Evolutionary conservation across 306 rosid species (phyloP), one percentile per base, ranked within the genome.

Genomic region (Trifolium repens): DNA sequence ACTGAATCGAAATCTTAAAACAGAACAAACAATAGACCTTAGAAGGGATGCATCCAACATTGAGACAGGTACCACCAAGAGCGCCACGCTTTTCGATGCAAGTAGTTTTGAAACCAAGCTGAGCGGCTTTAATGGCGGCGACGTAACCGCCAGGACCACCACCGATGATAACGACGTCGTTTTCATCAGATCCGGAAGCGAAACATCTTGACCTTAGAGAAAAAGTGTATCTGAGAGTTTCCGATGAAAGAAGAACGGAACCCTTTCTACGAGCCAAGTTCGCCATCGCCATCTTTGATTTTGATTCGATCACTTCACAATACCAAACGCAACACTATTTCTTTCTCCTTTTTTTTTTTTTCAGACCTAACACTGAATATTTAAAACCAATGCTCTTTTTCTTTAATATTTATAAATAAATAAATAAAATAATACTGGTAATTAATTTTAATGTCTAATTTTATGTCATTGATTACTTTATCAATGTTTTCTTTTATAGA

Each of bases 131-230:
- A 69, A 96, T 96, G 78, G 99, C 99, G 52, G 98, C 99, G 22
- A 96, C 99, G 76, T 96, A 96, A 43, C 99, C 99, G 1, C 99
- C 99, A 15, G 99, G 98, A 0, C 99, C 99, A 5, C 99, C 99
- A n/a, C 99, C 99, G 77, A 96, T 65, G 80, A 96, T 81, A 65
- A 96, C 98, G 81, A 96, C 99, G 73, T 96, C 99, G 83, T 85
- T 96, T 5, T 92, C 88, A 0, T 96, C 98, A 79, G 99, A 96
- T 88, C 96, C 96, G 15, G 96, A 87, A 11, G 99, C 88, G 83
- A 90, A 92, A 12, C 89, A 90, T 50, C 98, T 74, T 22, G 87
- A 69, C 57, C 57, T 42, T 1, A 46, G 13, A 50, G 40, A 5
- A 8, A 83, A 49, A 32, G 91, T 83, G 79, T 82, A 83, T 49